These are phyloP conservation scores for Thelonectria olida DNA, from an alignment of 2,329 filamentous ascomycete genomes.

Conservation along the genomic window DNA sequence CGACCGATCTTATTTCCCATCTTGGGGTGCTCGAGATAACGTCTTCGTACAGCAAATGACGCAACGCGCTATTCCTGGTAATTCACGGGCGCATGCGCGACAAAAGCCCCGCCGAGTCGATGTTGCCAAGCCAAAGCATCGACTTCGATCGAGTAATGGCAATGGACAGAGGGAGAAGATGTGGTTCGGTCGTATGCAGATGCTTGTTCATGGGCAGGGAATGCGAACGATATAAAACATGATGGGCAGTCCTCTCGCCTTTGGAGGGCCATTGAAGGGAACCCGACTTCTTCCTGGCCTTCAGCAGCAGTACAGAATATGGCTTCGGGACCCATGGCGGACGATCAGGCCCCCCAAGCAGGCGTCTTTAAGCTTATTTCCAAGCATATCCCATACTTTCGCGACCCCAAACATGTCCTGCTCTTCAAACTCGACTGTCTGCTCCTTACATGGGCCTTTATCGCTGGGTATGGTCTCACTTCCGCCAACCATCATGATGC, in stretches of 20 bases:
- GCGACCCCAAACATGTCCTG: slow-evolving; percentile 44
- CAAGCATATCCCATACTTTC: slow-evolving; percentile 36
- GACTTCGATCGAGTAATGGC: slow-evolving; percentile 11
- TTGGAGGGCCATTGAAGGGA: neutral
- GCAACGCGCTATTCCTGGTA: slow-evolving; percentile 19
- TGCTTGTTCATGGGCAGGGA: slow-evolving; percentile 3
- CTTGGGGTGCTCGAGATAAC: slow-evolving; percentile 27
- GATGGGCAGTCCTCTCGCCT: neutral
- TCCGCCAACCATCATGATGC: neutral
- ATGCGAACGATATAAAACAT: slow-evolving; percentile 8
- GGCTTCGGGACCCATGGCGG: neutral
- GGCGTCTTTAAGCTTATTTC: slow-evolving; percentile 32
- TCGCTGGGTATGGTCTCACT: slow-evolving; percentile 39
- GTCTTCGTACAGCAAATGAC: slow-evolving; percentile 36
- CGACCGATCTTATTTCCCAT: slow-evolving; percentile 29
- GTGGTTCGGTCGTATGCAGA: slow-evolving; percentile 11
- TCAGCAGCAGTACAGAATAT: neutral
- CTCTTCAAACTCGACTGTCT: slow-evolving; percentile 47
- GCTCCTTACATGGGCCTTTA: slow-evolving; percentile 48
- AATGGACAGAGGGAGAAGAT: neutral
- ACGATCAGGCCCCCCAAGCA: slow-evolving; percentile 22
- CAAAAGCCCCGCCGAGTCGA: slow-evolving; percentile 23
- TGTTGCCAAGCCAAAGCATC: neutral
- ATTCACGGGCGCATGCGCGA: slow-evolving; percentile 19
- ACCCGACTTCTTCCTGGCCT: neutral